phyloP scores from a whole-genome alignment of 2,329 filamentous ascomycete genomes.

The Epichloe glyceriae region DNA sequence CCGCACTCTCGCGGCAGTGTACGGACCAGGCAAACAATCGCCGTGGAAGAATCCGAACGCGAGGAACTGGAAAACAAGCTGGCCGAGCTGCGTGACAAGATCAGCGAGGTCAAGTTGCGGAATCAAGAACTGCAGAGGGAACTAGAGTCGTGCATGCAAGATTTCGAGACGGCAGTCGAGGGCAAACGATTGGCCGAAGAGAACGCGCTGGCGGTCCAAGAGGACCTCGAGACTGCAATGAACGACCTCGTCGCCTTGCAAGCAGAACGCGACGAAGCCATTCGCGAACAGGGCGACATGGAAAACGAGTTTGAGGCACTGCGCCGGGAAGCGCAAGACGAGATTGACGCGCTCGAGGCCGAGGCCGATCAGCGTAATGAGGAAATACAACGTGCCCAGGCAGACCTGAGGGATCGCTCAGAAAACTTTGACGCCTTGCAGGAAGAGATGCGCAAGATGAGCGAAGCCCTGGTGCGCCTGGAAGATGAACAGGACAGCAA shows the following conservation, averaged over 20 bases:
- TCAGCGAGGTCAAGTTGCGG: slow-evolving; percentile 74
- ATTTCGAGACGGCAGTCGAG: slow-evolving; percentile 62
- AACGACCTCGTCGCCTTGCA: slow-evolving; percentile 71
- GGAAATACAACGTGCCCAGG: slow-evolving; percentile 56
- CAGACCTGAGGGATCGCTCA: slow-evolving; percentile 60
- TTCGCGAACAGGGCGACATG: slow-evolving; percentile 49
- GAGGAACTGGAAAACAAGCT: slow-evolving; percentile 79
- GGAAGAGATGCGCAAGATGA: slow-evolving; percentile 84
- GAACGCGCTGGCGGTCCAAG: slow-evolving; percentile 51
- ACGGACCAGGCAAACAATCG: slow-evolving; percentile 47
- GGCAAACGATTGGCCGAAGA: slow-evolving; percentile 49
- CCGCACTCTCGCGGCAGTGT: slow-evolving; percentile 64
- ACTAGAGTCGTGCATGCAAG: slow-evolving; percentile 64
- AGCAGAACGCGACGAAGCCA: slow-evolving; percentile 72
- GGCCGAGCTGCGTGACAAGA: slow-evolving; percentile 70
- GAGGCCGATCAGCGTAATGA: slow-evolving; percentile 61
- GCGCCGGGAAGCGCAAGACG: slow-evolving; percentile 50
- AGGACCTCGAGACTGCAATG: slow-evolving; percentile 66
- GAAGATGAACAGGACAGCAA: slow-evolving; percentile 83
- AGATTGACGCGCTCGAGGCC: slow-evolving; percentile 53
- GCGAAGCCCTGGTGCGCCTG: slow-evolving; percentile 70
- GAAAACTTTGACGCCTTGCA: slow-evolving; percentile 90
- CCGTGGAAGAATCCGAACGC: slow-evolving; percentile 59
- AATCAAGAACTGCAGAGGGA: slow-evolving; percentile 82
- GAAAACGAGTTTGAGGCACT: slow-evolving; percentile 49